Evolutionary conservation across 2,329 filamentous ascomycete genomes (phyloP).

Genomic region (Simplicillium aogashimaense): DNA sequence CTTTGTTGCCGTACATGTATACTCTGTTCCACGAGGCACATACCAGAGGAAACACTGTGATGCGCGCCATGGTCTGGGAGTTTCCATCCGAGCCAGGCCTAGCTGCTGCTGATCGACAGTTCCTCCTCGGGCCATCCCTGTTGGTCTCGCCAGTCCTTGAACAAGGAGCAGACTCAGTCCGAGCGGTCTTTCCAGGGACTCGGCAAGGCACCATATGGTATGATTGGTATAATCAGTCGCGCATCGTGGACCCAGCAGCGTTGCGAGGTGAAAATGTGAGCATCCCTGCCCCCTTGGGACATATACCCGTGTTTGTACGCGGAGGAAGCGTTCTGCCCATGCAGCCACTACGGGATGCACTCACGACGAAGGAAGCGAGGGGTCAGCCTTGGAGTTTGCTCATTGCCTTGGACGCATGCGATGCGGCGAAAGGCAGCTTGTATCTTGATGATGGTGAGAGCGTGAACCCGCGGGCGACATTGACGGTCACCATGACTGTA

Average conservation of each 20-base stretch:
- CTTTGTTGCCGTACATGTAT: slow-evolving; percentile 64
- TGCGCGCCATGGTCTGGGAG: slow-evolving; percentile 60
- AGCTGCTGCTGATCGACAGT: slow-evolving; percentile 32
- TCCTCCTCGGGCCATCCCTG: slow-evolving; percentile 31
- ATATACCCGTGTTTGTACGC: slow-evolving; percentile 52
- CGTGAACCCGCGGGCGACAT: slow-evolving; percentile 36
- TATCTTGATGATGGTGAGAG: slow-evolving; percentile 68
- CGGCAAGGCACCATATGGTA: slow-evolving; percentile 27
- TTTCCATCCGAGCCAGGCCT: slow-evolving; percentile 41
- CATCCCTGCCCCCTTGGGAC: no score
- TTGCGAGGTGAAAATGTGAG: no score
- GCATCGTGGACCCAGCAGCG: slow-evolving; percentile 17
- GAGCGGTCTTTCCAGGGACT: slow-evolving; percentile 26
- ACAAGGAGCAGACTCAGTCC: no score
- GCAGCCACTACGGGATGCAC: slow-evolving; percentile 45
- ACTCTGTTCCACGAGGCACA: slow-evolving; percentile 54
- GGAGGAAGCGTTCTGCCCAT: slow-evolving; percentile 39
- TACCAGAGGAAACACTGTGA: slow-evolving; percentile 47
- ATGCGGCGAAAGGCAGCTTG: slow-evolving; percentile 51
- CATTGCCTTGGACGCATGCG: slow-evolving; percentile 51
- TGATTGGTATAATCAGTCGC: slow-evolving; percentile 32
- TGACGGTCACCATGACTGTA: no score
- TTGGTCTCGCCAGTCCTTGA: slow-evolving; percentile 25
- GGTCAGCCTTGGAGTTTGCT: slow-evolving; percentile 57
- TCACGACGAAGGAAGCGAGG: slow-evolving; percentile 51